Base-by-base conservation (phyloP, 2,329 filamentous ascomycete species). In the Aspergillus quadrilineatus region DNA sequence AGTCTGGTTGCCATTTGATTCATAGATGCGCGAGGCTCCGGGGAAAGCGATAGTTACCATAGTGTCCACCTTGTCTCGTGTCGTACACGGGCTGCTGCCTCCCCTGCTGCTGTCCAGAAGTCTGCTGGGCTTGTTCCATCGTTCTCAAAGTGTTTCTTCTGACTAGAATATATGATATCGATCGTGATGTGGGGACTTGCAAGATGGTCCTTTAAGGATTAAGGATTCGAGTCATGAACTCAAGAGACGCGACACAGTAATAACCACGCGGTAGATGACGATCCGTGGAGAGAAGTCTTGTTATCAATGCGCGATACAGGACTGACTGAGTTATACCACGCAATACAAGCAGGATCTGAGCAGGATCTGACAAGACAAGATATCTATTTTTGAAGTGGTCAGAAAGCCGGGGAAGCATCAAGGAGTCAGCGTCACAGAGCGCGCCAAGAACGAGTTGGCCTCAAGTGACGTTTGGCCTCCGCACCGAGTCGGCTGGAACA, bases 1-100 rank as follows among this genome's bases (percentile, higher is more conserved):
- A 60, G 52, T 15, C 29, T 44, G 46, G n/a, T 29, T 14, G 15
- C 29, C 17, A 43, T 49, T 7, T 46, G 15, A 28, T 41, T 43
- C 8, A 32, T n/a, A n/a, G 45, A 26, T 14, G 15, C 26, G 36
- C 22, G 47, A 28, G 7, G 46, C 32, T 12, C 15, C 12, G 30
- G 15, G 22, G 26, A 48, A 53, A 17, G 47, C 51, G 51, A 46
- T 56, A 47, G 65, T 82, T 76, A 90, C 89, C 88, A 78, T 91
- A 92, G 74, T 92, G 89, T 52, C 89, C 89, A 59, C 88, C 89
- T 69, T 89, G 85, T 65, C 79, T 82, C 50, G 85, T 85, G 74
- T 92, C 88, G 73, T 92, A 92, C n/a, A 84, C 81, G 14, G 85
- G 85, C 67, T 83, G 80, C 62, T 82, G 79, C 63, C 84, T 82